Evolutionary conservation across 2,329 filamentous ascomycete genomes (phyloP), one percentile per base, ranked within the genome.

Genomic region (Fusarium bulbicola): DNA sequence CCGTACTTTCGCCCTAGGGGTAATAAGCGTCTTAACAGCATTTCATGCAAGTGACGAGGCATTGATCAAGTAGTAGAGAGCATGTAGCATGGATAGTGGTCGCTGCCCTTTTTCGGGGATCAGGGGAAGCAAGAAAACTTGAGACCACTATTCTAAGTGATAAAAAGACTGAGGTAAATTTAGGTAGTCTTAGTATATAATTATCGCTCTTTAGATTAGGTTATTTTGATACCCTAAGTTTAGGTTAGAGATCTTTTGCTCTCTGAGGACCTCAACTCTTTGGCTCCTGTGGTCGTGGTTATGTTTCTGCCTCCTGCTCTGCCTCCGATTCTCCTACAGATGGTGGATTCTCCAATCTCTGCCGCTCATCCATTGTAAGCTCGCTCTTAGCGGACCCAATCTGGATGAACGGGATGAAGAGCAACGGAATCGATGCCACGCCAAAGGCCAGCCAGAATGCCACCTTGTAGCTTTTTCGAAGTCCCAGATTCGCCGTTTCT

Each of bases 401-500:
- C 14, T 59, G 68, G n/a, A 77, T 56, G 32, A 78, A 78, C 0
- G 66, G 70, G 11, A 76, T 53, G 8, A 78, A 57, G 11, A 78
- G 39, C 9, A 78, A 28, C 6, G 76, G 70, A 26, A 76, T 40
- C 6, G 61, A 58, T 14, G 74, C 72, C 28, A 77, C 68, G 12
- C 76, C 72, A 32, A 78, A 76, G 4, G 75, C 66, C 42, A 78
- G 36, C 76, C 76, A 78, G 34, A 78, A 78, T 20, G 74, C 76
- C 28, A 74, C 70, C 67, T 78, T 68, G 59, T 78, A 78, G 36
- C 76, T 78, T 65, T 77, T 58, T n/a, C 72, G 54, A 42, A 85
- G 67, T 4, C 80, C 68, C 15, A 79, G 80, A 16, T 84, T 86
- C 49, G 83, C 82, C 15, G 80, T 80, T 43, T 79, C 70, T 1